phyloP scores from a whole-genome alignment of 352 stramenopile genomes.

The Globisporangium cystogenes region DNA sequence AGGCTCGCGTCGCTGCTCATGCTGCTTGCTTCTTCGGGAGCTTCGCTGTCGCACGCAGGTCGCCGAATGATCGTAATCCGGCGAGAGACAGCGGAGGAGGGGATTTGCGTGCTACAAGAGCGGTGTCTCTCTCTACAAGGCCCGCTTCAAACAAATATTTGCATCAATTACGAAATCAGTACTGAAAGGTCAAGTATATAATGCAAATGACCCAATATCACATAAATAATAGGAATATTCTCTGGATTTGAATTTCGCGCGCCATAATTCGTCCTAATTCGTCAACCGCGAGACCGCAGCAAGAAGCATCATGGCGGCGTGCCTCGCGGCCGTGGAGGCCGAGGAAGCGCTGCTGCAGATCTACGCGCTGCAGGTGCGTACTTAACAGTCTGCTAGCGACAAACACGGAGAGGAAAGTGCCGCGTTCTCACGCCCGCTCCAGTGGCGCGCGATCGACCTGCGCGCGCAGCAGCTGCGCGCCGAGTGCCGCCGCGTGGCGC shows the following conservation, averaged over 20 bases:
- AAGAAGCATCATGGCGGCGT: constrained; percentile 20
- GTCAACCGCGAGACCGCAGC: background rate
- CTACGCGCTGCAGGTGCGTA: constrained; percentile 51
- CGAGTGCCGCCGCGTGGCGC: constrained; percentile 40
- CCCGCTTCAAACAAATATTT: too few relatives aligned
- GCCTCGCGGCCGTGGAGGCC: constrained; percentile 10
- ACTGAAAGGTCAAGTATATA: too few relatives aligned
- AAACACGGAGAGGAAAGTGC: too few relatives aligned
- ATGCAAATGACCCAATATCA: too few relatives aligned
- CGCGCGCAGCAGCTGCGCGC: constrained; percentile 47
- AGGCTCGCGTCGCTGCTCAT: constrained; percentile 50
- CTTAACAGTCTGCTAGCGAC: too few relatives aligned
- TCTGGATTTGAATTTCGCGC: constrained; percentile 3
- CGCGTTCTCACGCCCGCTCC: too few relatives aligned
- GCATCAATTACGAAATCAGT: too few relatives aligned
- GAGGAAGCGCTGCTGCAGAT: constrained; percentile 60
- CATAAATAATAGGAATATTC: too few relatives aligned
- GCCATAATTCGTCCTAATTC: background rate
- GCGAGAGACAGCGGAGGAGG: constrained; percentile 4
- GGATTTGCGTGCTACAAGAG: background rate
- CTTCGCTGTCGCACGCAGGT: constrained; percentile 3
- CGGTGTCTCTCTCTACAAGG: constrained; percentile 31
- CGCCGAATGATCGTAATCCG: constrained; percentile 4
- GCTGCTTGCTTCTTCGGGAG: background rate
- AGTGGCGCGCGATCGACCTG: constrained; percentile 68